Evolutionary conservation across 208 protist species (phyloP).

Genomic region (Crithidia mellificae): DNA sequence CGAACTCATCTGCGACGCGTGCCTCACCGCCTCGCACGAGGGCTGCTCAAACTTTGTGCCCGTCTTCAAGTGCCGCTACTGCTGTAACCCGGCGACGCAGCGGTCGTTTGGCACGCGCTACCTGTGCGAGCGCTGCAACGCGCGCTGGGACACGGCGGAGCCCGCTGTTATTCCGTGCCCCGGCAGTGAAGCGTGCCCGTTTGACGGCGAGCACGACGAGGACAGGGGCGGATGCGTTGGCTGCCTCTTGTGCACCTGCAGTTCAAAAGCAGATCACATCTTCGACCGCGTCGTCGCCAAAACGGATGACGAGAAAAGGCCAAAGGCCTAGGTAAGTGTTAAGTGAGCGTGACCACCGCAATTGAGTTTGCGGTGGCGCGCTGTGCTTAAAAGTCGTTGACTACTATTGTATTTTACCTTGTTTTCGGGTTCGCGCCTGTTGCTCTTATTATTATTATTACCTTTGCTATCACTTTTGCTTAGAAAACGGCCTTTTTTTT

Average conservation of each 20-base stretch:
- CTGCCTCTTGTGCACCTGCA: conserved; percentile 57
- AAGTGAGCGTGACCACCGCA: too few species aligned
- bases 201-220: conserved; percentile 47
- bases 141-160: conserved; percentile 67
- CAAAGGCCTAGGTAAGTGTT: background rate
- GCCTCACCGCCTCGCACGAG: conserved; percentile 27
- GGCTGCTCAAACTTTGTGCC: conserved; percentile 9
- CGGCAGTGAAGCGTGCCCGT: conserved; percentile 49
- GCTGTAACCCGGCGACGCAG: conserved; percentile 86
- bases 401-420: background rate
- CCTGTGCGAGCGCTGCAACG: conserved; percentile 74
- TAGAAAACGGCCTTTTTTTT: too few species aligned
- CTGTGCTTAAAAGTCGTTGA: background rate
- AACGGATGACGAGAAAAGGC: background rate
- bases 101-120: conserved; percentile 85
- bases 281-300: conserved; percentile 11
- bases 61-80: conserved; percentile 89
- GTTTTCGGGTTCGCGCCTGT: background rate
- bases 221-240: conserved; percentile 35
- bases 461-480: too few species aligned
- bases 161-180: conserved; percentile 59
- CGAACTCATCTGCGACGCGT: conserved; percentile 78
- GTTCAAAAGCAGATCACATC: conserved; percentile 1
- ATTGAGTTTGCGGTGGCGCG: background rate
- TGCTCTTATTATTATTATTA: conserved; percentile 7